Base-by-base conservation (phyloP, 177 flowering plant species). In the Vitis hybrid region DNA sequence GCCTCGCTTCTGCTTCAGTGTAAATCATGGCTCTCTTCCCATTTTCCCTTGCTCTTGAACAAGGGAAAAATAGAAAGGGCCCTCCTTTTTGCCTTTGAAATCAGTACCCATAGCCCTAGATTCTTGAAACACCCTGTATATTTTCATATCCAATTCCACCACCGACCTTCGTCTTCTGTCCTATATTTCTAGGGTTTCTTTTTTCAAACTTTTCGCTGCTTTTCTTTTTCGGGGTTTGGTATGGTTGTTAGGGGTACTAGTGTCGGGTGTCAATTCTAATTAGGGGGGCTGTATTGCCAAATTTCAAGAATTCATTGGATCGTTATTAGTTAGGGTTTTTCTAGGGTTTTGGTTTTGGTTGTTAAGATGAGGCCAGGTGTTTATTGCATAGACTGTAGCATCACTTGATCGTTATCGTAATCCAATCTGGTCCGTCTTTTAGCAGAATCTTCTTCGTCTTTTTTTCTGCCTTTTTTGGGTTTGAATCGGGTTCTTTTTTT, bases 351-450 rank as follows among this genome's bases (percentile, higher is more conserved):
- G 67, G 60, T 56, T 51, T 7, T 39, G 45, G 45, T 39, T 39
- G 45, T 12, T 64, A 64, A 65, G 23, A 75, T 74, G 75, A 67
- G 32, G 62, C 49, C 70, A 14, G n/a, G 50, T 70, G 49, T 74
- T 52, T 58, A 60, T 68, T 82, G 77, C 68, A 66, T 79, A 72
- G 63, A 70, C 75, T 78, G 68, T 73, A 72, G 79, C 51, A 72
- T 79, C 77, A 72, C 74, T 49, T 76, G 71, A 72, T 55, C 13
- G 51, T 61, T 18, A 18, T 66, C 56, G 18, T 52, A 48, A 64
- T 26, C 26, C 50, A 19, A 39, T 56, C 60, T 65, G 17, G 48
- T 60, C 59, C 21, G 12, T 23, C 57, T 65, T 70, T 39, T 60
- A 48, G 12, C n/a, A 6, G 55, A 23, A 18, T 66, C 72, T 70